Evolutionary conservation across 2,329 filamentous ascomycete genomes (phyloP).

Genomic region (Sporothrix globosa): DNA sequence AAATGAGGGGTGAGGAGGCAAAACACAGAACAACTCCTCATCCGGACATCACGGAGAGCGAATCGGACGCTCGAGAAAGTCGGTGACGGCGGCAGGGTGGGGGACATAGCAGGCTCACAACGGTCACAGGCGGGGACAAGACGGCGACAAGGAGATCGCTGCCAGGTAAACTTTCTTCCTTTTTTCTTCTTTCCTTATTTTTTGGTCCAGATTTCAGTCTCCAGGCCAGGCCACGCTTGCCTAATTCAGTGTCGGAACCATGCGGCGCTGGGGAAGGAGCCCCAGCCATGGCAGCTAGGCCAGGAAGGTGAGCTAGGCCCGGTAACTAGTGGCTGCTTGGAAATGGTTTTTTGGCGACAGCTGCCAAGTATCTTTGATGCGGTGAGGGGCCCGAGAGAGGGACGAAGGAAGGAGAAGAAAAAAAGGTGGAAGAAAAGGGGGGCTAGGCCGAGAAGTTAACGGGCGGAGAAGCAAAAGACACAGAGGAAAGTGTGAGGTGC

Average conservation of each 20-base stretch:
- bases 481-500: background rate
- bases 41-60: background rate
- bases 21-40: background rate
- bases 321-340: background rate
- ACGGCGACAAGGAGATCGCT: background rate
- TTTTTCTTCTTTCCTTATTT: background rate
- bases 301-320: background rate
- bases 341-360: background rate
- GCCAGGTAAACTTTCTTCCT: background rate
- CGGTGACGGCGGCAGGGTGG: slow-evolving; percentile 12
- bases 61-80: slow-evolving; percentile 17
- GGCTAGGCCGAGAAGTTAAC: no score
- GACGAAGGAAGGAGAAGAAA: background rate
- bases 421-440: no score
- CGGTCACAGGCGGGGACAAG: background rate
- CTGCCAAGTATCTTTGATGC: background rate
- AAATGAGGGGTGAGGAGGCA: background rate
- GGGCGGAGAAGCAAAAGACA: background rate
- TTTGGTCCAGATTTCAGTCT: background rate
- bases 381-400: background rate
- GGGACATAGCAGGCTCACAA: background rate
- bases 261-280: slow-evolving; percentile 16
- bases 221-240: background rate
- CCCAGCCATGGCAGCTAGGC: background rate
- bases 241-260: slow-evolving; percentile 3